A percentile compares a stretch with the other conserved stretches of the same genome.
phyloP scores from a whole-genome alignment of 2,329 filamentous ascomycete species.

The Metarhizium robertsii region DNA sequence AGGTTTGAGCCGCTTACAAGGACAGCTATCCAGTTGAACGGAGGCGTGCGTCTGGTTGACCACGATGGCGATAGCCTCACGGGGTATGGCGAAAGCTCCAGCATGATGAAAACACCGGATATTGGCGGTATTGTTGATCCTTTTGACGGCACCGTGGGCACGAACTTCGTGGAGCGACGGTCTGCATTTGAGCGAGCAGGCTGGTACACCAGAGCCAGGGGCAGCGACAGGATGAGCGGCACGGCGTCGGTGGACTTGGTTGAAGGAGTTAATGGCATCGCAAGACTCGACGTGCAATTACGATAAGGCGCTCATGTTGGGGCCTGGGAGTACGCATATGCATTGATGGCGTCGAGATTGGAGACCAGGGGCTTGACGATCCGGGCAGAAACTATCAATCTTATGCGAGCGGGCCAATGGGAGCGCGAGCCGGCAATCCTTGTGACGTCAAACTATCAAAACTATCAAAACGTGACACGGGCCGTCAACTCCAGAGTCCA shows the following conservation, averaged over 20 bases:
- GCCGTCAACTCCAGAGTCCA: background rate
- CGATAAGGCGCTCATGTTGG: background rate
- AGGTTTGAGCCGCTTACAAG: constrained; percentile 9
- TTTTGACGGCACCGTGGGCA: constrained; percentile 8
- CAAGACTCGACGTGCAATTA: constrained; percentile 29
- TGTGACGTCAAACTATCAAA: background rate
- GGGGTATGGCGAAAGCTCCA: constrained; percentile 7
- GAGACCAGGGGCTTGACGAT: background rate
- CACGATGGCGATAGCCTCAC: constrained; percentile 20
- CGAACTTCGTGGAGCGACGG: constrained; percentile 4
- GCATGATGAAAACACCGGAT: background rate
- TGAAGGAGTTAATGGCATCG: constrained; percentile 25
- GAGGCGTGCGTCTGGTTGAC: constrained; percentile 23
- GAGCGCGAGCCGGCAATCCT: background rate
- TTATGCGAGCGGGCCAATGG: constrained; percentile 1
- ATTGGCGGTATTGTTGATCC: constrained; percentile 4
- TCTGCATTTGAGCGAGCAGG: constrained; percentile 5
- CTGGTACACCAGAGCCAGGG: constrained; percentile 3
- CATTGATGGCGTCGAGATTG: background rate
- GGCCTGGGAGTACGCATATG: background rate
- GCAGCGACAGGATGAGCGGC: constrained; percentile 11
- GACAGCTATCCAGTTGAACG: constrained; percentile 19
- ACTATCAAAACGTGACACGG: background rate
- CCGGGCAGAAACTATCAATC: background rate
- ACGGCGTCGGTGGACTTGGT: constrained; percentile 21